Evolutionary conservation across 2,329 filamentous ascomycete genomes (phyloP).

Genomic region (Podosphaera aphanis): DNA sequence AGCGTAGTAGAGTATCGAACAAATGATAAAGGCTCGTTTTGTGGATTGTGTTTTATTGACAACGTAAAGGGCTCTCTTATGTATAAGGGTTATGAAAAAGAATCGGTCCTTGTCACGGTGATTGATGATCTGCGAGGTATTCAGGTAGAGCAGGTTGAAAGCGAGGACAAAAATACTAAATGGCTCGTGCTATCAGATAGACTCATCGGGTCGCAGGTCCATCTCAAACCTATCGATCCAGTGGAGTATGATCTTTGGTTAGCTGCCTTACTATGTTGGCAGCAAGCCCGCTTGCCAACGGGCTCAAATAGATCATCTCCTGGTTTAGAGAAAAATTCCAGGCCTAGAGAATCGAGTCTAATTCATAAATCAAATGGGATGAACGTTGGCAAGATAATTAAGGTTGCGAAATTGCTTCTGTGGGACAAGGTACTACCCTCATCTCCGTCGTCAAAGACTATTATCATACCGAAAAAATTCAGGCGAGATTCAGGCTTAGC

Average conservation of each 20-base stretch:
- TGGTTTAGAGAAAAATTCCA: slow-evolving; percentile 16
- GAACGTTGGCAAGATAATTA: slow-evolving; percentile 73
- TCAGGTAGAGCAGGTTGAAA: slow-evolving; percentile 34
- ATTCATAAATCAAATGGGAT: slow-evolving; percentile 11
- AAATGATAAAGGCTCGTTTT: slow-evolving; percentile 39
- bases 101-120: slow-evolving; percentile 39
- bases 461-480: slow-evolving; percentile 28
- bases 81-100: slow-evolving; percentile 46
- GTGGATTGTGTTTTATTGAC: slow-evolving; percentile 56
- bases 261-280: slow-evolving; percentile 60
- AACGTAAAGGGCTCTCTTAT: slow-evolving; percentile 52
- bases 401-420: slow-evolving; percentile 71
- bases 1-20: slow-evolving; percentile 52
- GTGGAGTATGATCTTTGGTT: slow-evolving; percentile 60
- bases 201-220: slow-evolving; percentile 32
- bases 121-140: slow-evolving; percentile 56
- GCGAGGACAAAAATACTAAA: slow-evolving; percentile 21
- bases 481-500: slow-evolving; percentile 30
- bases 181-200: slow-evolving; percentile 32
- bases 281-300: slow-evolving; percentile 32
- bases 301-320: slow-evolving; percentile 5
- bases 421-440: slow-evolving; percentile 56
- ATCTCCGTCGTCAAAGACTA: slow-evolving; percentile 22
- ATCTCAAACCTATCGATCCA: slow-evolving; percentile 37
- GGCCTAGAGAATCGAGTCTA: slow-evolving; percentile 20